Percentiles rank a stretch among this genome's conserved stretches.
These are phyloP conservation scores for Phytophthora capsici DNA, from an alignment of 352 stramenopile species.

Conservation along the genomic window DNA sequence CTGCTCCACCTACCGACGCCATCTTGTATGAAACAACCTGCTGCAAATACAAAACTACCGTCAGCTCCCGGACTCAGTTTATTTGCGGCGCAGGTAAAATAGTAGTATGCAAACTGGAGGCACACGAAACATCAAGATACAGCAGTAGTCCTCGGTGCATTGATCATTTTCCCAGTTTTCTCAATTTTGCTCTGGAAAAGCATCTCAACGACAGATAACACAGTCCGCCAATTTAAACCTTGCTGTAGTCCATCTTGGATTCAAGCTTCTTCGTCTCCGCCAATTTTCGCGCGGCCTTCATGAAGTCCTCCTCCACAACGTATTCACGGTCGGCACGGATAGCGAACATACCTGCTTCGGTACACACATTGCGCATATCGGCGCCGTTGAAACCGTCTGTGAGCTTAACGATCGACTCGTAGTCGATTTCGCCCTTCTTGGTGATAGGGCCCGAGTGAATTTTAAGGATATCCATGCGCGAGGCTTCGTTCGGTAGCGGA, in stretches of 20 bases:
- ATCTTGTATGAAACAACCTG: slow-evolving; percentile 8
- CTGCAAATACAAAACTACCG: neutral
- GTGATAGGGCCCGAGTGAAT: slow-evolving; percentile 99
- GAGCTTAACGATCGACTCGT: slow-evolving; percentile 99
- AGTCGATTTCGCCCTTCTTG: slow-evolving; percentile 99
- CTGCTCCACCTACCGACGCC: slow-evolving; percentile 14
- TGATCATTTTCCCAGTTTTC: slow-evolving; percentile 37
- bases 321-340: slow-evolving; percentile 99
- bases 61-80: neutral
- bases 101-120: neutral
- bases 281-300: slow-evolving; percentile 99
- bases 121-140: slow-evolving; percentile 26
- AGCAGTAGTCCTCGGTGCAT: slow-evolving; percentile 8
- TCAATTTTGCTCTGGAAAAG: slow-evolving; percentile 20
- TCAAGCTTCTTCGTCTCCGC: slow-evolving; percentile 99
- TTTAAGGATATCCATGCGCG: slow-evolving; percentile 99
- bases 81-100: slow-evolving; percentile 23
- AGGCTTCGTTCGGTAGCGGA: slow-evolving; percentile 98
- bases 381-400: slow-evolving; percentile 99
- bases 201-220: neutral
- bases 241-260: slow-evolving; percentile 99
- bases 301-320: slow-evolving; percentile 99
- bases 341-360: slow-evolving; percentile 97
- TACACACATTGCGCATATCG: slow-evolving; percentile 99
- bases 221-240: slow-evolving; percentile 91